Base-by-base conservation (phyloP, 768 basidiomycete genomes). In the Crassisporium funariophilum region DNA sequence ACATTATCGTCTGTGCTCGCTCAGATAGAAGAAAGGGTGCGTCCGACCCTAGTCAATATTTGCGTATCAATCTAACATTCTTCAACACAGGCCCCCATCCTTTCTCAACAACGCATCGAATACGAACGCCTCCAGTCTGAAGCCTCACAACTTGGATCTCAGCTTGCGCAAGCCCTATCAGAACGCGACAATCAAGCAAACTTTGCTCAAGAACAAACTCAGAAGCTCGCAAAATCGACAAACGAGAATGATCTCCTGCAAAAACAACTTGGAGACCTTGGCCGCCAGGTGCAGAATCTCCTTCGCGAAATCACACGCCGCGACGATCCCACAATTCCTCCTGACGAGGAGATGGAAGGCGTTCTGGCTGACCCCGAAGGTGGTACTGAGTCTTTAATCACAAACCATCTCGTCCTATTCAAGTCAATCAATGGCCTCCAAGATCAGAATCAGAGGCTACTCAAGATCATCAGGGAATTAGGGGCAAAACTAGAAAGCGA, bases 21-120 rank as follows among this genome's bases (percentile, higher is more conserved):
- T 50, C 91, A 98, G 68, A 91, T 98, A 46, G 87, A 95, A 63
- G 95, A 95, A 71, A 74, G 88, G 65, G 91, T 91, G 59, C 41
- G 86, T 55, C 24, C 20, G 5, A 25, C 44, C 11, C 24, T n/a
- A 31, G 29, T 10, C 13, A 7, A 13, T 35, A 19, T 5, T 29
- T 20, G 16, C 20, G 23, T 44, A 43, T 35, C 35, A 10, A 5
- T 15, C 19, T 49, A 29, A 48, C 16, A 42, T 41, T 2, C 37
- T n/a, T 15, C 50, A 31, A 21, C 27, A 4, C 53, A 97, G 94
- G 93, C 93, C 11, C 95, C 95, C 7, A 76, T 93, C 19, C 76
- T 99, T 6, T 83, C 87, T 12, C 89, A 95, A 64, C 95, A 98
- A 68, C 86, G 91, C 15, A 73, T 75, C 4, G 95, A 98, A 65